phyloP scores from a whole-genome alignment of 768 basidiomycete species.

The Mycena metata region DNA sequence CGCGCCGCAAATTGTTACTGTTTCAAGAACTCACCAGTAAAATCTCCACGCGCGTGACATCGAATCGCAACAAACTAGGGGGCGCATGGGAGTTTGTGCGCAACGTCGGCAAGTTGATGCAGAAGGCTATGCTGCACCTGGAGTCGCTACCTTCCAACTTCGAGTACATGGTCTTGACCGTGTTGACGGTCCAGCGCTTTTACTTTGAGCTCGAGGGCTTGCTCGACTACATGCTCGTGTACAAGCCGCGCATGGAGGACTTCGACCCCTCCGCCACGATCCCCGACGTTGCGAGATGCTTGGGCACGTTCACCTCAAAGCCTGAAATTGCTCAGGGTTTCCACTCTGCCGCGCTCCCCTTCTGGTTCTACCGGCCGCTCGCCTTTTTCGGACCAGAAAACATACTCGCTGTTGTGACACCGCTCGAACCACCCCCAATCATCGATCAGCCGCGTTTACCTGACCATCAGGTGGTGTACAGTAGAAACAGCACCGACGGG shows the following conservation, averaged over 20 bases:
- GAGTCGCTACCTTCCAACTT: neutral
- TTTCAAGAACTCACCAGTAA: neutral
- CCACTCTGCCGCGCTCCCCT: neutral
- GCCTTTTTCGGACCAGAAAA: slow-evolving; percentile 1
- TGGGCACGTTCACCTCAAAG: neutral
- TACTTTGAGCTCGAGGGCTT: neutral
- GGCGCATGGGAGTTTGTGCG: neutral
- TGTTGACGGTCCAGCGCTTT: neutral
- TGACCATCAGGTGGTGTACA: neutral
- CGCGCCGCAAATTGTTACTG: neutral
- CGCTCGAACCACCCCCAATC: neutral
- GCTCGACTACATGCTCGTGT: neutral
- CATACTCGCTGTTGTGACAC: neutral
- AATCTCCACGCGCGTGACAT: neutral
- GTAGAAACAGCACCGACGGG: neutral
- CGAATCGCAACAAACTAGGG: neutral
- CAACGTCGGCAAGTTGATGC: neutral
- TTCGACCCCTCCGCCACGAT: neutral
- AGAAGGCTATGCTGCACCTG: neutral
- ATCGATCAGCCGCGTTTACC: neutral
- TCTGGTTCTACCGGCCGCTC: slow-evolving; percentile 2
- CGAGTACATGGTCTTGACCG: neutral
- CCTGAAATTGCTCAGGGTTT: neutral
- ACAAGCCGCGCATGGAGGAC: neutral
- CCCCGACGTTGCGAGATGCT: neutral